These are phyloP conservation scores for Alliaria petiolata DNA, from an alignment of 345 rosid species.

Conservation along the genomic window DNA sequence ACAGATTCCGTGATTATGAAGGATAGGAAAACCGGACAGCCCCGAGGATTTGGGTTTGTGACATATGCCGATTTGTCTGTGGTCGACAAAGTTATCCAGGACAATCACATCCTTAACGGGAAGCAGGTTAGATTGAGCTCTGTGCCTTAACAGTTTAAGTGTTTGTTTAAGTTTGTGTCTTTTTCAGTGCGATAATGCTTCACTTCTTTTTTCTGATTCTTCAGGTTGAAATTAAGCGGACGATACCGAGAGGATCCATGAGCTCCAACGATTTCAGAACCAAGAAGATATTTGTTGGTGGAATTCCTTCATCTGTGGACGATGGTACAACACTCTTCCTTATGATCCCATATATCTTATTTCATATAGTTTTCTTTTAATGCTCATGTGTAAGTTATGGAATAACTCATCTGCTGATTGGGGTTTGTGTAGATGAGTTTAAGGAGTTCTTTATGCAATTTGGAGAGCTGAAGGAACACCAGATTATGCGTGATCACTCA, in stretches of 20 bases:
- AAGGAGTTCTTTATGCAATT: conserved; percentile 66
- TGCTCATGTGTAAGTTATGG: background rate
- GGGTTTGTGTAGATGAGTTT: conserved; percentile 54
- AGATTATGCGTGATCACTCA: conserved; percentile 66
- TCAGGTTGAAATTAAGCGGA: conserved; percentile 91
- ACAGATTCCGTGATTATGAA: conserved; percentile 96
- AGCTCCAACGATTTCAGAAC: conserved; percentile 81
- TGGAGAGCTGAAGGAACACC: conserved; percentile 73
- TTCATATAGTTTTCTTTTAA: background rate
- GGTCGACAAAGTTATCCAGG: conserved; percentile 80
- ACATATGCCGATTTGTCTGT: conserved; percentile 91
- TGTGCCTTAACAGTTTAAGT: background rate
- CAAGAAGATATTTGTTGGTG: conserved; percentile 96
- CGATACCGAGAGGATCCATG: conserved; percentile 82
- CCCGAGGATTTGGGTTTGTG: conserved; percentile 96
- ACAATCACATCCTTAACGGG: conserved; percentile 69
- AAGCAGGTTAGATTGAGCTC: conserved; percentile 55
- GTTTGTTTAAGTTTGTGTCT: background rate
- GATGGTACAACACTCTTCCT: conserved; percentile 49
- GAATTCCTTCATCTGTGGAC: conserved; percentile 73
- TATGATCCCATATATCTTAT: background rate
- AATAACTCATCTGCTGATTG: conserved; percentile 15
- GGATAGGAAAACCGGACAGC: conserved; percentile 86
- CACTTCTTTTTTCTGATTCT: background rate
- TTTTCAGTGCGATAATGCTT: background rate